These are phyloP conservation scores for Pseudomonodictys pantanalensis DNA, from an alignment of 495 filamentous ascomycete species.

Conservation along the genomic window DNA sequence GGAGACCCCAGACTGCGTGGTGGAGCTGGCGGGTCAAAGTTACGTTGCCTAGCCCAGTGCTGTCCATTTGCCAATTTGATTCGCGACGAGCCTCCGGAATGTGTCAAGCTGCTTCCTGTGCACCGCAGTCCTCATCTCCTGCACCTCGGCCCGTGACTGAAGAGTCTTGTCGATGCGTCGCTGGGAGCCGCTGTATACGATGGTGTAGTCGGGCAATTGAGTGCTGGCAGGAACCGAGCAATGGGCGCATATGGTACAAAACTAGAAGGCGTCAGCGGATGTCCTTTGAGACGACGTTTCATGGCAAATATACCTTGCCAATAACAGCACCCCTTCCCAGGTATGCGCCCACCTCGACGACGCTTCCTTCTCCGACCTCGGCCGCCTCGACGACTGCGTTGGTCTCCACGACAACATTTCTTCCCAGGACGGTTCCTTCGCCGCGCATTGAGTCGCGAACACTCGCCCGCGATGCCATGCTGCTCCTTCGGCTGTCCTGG, in stretches of 20 bases:
- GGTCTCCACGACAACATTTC: constrained; percentile 60
- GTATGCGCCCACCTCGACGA: constrained; percentile 59
- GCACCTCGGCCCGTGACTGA: constrained; percentile 39
- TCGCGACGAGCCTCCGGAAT: constrained; percentile 59
- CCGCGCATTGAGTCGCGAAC: constrained; percentile 21
- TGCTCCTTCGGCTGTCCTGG: constrained; percentile 36
- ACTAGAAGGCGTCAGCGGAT: constrained; percentile 25
- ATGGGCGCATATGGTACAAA: constrained; percentile 55
- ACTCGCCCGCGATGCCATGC: constrained; percentile 33
- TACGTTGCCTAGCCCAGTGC: not conserved
- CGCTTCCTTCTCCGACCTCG: constrained; percentile 59
- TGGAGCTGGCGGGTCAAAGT: not conserved
- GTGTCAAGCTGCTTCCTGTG: constrained; percentile 62
- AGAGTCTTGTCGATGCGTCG: constrained; percentile 54
- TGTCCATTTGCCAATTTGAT: constrained; percentile 56
- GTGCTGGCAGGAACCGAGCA: constrained; percentile 54
- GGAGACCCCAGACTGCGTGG: not conserved
- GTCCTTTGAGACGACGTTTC: not conserved
- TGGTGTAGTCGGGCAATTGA: constrained; percentile 60
- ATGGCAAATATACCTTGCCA: constrained; percentile 54
- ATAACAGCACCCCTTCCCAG: constrained; percentile 61
- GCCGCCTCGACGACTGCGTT: constrained; percentile 61
- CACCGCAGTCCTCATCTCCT: constrained; percentile 53
- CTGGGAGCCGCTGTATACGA: constrained; percentile 58
- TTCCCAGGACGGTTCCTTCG: constrained; percentile 52